These are phyloP conservation scores for Nakaseomyces glabratus DNA, from an alignment of 1,139 yeast species.

Conservation along the genomic window DNA sequence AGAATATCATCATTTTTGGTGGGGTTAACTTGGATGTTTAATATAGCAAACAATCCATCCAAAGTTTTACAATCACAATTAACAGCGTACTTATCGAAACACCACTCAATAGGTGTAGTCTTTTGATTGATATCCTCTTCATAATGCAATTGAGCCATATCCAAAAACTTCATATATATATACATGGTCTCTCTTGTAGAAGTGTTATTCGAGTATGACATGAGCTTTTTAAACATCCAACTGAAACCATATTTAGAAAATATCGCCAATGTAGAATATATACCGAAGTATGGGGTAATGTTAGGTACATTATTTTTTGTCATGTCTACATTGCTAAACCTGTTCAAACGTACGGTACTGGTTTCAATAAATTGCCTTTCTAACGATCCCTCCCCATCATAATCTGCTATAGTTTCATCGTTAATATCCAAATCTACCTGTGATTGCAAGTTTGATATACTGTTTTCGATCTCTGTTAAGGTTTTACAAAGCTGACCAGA, in stretches of 20 bases:
- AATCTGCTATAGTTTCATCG: constrained; percentile 8
- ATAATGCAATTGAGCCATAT: constrained; percentile 8
- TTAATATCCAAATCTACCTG: constrained; percentile 8
- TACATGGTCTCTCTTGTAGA: constrained; percentile 13
- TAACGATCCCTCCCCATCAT: constrained; percentile 9
- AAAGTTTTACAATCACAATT: constrained; percentile 6
- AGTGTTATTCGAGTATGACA: constrained; percentile 8
- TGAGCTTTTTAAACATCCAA: constrained; percentile 12
- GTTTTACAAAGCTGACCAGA: constrained; percentile 2
- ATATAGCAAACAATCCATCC: constrained; percentile 1
- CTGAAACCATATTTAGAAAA: constrained; percentile 13
- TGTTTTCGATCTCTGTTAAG: constrained; percentile 3
- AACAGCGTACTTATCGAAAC: constrained; percentile 1
- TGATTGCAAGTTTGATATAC: constrained; percentile 4
- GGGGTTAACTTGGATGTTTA: background rate
- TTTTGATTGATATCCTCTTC: constrained; percentile 6
- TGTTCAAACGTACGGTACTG: constrained; percentile 7
- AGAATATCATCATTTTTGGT: constrained; percentile 1
- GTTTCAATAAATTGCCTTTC: constrained; percentile 12
- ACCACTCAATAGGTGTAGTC: constrained; percentile 6
- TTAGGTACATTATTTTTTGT: constrained; percentile 2
- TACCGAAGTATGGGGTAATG: constrained; percentile 10
- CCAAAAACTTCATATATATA: constrained; percentile 12
- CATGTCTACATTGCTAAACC: constrained; percentile 7
- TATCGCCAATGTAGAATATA: constrained; percentile 11